Evolutionary conservation across 164 flowering plant genomes (phyloP).

Genomic region (Vitis riparia): DNA sequence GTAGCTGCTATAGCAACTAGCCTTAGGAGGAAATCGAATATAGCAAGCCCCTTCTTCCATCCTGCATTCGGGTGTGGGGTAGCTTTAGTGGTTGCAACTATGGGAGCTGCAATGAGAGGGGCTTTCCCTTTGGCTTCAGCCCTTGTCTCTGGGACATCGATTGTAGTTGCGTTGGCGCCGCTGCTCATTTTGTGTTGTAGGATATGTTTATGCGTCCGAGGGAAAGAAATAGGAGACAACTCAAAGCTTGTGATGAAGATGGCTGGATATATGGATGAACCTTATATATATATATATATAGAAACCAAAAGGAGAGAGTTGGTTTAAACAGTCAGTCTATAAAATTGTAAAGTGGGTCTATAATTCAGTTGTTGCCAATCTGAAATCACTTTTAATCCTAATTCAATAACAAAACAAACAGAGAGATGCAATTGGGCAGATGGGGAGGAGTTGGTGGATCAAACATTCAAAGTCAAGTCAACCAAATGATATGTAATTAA

Average conservation of each 20-base stretch:
- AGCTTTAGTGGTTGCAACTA: constrained; percentile 15
- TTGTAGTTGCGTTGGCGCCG: constrained; percentile 29
- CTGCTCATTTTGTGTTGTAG: constrained; percentile 24
- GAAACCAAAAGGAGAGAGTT: background rate
- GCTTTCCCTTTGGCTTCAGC: constrained; percentile 36
- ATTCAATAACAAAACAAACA: no score
- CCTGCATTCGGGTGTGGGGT: constrained; percentile 25
- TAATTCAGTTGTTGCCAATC: no score
- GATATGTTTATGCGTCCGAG: no score
- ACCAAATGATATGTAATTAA: no score
- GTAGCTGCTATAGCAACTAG: constrained; percentile 46
- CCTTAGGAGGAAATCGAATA: constrained; percentile 70
- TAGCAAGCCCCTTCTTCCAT: constrained; percentile 51
- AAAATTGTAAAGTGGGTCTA: background rate
- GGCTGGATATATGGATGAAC: background rate
- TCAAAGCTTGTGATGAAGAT: constrained; percentile 10
- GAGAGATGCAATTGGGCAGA: no score
- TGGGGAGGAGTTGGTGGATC: no score
- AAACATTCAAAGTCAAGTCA: no score
- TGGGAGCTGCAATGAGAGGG: constrained; percentile 12
- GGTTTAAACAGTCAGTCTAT: background rate
- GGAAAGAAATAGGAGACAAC: background rate
- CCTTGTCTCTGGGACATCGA: constrained; percentile 42
- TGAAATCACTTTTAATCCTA: no score
- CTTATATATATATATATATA: constrained; percentile 4